phyloP scores from a whole-genome alignment of 2,329 filamentous ascomycete species.

The Paradendryphiella salina region DNA sequence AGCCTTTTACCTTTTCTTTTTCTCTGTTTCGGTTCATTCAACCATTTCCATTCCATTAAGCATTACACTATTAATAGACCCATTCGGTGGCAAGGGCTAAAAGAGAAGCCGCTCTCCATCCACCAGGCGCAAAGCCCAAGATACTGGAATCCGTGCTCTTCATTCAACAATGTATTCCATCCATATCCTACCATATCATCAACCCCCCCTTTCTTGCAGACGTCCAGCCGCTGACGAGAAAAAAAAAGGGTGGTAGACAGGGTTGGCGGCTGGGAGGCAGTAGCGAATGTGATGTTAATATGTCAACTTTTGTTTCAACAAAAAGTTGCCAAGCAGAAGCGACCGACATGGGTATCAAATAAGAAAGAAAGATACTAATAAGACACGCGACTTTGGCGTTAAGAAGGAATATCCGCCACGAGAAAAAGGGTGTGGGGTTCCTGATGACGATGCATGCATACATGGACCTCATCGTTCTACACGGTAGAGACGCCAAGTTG shows the following conservation, averaged over 20 bases:
- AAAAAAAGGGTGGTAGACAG: slow-evolving; percentile 20
- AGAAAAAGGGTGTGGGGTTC: slow-evolving; percentile 16
- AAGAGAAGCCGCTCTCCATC: too few species aligned
- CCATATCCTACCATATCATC: slow-evolving; percentile 1
- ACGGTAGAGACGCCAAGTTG: slow-evolving; percentile 23
- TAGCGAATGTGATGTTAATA: slow-evolving; percentile 36
- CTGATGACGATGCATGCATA: slow-evolving; percentile 3
- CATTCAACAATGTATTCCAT: slow-evolving; percentile 3
- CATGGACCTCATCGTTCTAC: slow-evolving; percentile 12
- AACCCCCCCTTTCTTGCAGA: slow-evolving; percentile 18
- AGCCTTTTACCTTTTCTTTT: too few species aligned
- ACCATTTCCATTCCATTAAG: slow-evolving; percentile 34
- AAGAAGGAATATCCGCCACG: slow-evolving; percentile 13
- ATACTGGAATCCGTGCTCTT: neutral
- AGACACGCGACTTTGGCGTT: slow-evolving; percentile 20
- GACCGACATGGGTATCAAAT: slow-evolving; percentile 45
- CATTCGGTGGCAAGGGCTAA: neutral
- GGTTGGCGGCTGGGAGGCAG: slow-evolving; percentile 24
- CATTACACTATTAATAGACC: slow-evolving; percentile 38
- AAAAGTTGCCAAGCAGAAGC: slow-evolving; percentile 25
- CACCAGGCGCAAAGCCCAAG: too few species aligned
- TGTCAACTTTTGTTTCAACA: slow-evolving; percentile 18
- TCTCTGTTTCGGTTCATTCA: slow-evolving; percentile 8
- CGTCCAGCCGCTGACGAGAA: slow-evolving; percentile 27
- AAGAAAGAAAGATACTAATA: slow-evolving; percentile 31